phyloP scores from a whole-genome alignment of 2,329 filamentous ascomycete genomes.

The Trichoderma harzianum region DNA sequence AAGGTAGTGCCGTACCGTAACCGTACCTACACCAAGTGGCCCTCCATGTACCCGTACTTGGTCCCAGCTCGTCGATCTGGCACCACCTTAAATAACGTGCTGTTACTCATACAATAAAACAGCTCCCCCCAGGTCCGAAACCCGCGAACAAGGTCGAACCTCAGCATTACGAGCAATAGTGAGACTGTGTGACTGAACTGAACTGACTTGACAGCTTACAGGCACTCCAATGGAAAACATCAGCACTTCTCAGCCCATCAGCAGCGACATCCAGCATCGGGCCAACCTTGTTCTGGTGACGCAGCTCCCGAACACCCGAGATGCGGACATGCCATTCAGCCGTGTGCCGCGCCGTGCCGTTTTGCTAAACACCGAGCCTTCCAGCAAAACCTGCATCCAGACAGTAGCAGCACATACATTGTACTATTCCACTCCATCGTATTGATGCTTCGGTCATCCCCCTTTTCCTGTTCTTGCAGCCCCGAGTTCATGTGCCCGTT shows the following conservation, averaged over 20 bases:
- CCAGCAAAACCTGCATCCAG: neutral
- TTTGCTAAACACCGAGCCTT: neutral
- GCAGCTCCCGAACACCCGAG: conserved; percentile 4
- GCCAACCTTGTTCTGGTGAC: neutral
- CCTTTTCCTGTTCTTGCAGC: neutral
- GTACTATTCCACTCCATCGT: neutral
- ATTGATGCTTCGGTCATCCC: neutral
- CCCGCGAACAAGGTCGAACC: neutral
- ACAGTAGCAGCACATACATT: neutral
- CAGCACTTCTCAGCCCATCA: neutral
- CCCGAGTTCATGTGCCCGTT: neutral
- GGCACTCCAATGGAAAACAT: neutral
- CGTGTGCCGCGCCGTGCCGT: neutral
- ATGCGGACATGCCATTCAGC: conserved; percentile 6
- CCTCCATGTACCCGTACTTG: neutral
- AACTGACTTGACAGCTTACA: neutral
- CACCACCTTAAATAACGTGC: neutral
- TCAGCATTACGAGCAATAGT: neutral
- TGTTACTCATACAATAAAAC: neutral
- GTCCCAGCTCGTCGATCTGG: conserved; percentile 2
- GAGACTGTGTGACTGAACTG: neutral
- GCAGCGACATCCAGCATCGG: neutral
- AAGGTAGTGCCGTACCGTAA: neutral
- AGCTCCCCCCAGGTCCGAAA: neutral
- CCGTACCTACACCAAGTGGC: neutral